phyloP scores from a whole-genome alignment of 2,329 filamentous ascomycete genomes.

The Fusarium sp. region DNA sequence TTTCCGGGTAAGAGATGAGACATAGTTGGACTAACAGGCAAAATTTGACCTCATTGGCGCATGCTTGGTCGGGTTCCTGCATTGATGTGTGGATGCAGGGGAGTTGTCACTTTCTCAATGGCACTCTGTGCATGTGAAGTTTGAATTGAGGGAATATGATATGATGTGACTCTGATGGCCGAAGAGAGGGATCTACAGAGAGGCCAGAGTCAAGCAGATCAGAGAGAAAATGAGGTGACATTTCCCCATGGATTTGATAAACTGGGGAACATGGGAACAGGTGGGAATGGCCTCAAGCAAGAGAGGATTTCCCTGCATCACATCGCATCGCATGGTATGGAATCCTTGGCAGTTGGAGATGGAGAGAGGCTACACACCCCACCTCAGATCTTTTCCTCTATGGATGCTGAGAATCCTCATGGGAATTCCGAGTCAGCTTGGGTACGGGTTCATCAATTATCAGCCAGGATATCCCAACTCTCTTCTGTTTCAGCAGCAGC shows the following conservation, averaged over 20 bases:
- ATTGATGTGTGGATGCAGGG: conserved; percentile 41
- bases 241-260: conserved; percentile 2
- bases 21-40: neutral
- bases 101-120: conserved; percentile 17
- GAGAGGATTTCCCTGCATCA: conserved; percentile 4
- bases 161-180: conserved; percentile 22
- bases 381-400: conserved; percentile 6
- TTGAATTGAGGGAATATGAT: conserved; percentile 9
- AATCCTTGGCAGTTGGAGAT: neutral
- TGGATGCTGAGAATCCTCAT: neutral
- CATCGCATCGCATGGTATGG: conserved; percentile 8
- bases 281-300: conserved; percentile 31
- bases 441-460: neutral
- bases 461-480: conserved; percentile 15
- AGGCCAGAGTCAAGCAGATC: neutral
- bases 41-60: conserved; percentile 8
- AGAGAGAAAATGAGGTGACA: conserved; percentile 10
- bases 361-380: neutral
- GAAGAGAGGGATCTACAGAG: conserved; percentile 8
- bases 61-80: conserved; percentile 43
- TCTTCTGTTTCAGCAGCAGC: conserved; percentile 6
- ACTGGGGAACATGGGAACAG: neutral
- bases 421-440: conserved; percentile 4
- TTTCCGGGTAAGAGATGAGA: neutral
- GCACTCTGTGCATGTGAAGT: conserved; percentile 7